Base-by-base conservation (phyloP, 345 rosid species). In the Aquilaria yunnanensis region DNA sequence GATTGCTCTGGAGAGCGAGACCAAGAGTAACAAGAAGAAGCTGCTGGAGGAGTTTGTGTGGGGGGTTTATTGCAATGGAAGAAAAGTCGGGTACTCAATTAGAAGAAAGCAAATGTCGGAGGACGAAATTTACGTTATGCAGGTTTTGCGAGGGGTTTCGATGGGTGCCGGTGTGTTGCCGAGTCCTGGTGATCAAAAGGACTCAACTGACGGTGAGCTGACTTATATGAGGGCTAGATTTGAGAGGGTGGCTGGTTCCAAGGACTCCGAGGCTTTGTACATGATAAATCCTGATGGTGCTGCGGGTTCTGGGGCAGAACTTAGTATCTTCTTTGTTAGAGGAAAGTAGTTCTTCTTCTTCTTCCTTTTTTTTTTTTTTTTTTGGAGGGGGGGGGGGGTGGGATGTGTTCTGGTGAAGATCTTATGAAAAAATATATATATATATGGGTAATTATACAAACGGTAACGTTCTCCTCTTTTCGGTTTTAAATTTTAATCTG, bases 111-210 rank as follows among this genome's bases (percentile, higher is more conserved):
- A 81, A 65, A 76, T 90, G 87, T 78, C 89, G 2, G 97, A 90
- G 4, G 97, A 93, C 30, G 98, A 93, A 65, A 75, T 77, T 62
- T 88, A 90, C 66, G 98, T 93, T 59, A 85, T 88, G 87, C 90
- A 90, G 68, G 85, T 82, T 12, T 52, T 93, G 41, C 70, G 92
- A 55, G 97, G 98, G 2, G 96, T 93, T 54, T 90, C 97, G 9
- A 93, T 93, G 98, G 98, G 98, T 0, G 98, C 97, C 8, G 98
- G 98, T 1, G 97, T 93, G 3, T 84, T 93, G 57, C 98, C 98
- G 0, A 57, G 80, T 60, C 89, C 90, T 3, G 74, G 78, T 41
- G 61, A 71, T 32, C 83, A 75, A 54, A 81, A 84, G 74, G 94
- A 83, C 49, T 37, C 43, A 6, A 67, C 69, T 34, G 98, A 78